phyloP scores from a whole-genome alignment of 1,284 basidiomycete species.

The Marasmius oreades region DNA sequence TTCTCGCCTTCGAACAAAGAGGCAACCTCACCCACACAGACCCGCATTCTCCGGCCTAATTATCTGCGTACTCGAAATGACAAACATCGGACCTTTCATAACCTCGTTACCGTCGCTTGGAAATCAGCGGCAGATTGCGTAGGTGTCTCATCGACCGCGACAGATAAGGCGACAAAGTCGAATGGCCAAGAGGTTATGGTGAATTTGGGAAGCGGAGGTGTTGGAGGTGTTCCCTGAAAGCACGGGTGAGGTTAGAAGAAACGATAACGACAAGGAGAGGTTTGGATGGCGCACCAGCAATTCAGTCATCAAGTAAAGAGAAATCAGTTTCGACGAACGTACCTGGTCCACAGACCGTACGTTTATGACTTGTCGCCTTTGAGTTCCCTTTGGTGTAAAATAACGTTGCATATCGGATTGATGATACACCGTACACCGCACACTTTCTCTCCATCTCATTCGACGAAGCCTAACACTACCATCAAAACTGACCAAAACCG shows the following conservation, averaged over 20 bases:
- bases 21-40: background rate
- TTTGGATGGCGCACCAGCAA: slow-evolving; percentile 15
- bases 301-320: background rate
- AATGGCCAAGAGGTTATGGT: slow-evolving; percentile 19
- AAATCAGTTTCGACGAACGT: background rate
- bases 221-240: slow-evolving; percentile 18
- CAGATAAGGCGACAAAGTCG: background rate
- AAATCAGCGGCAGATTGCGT: slow-evolving; percentile 14
- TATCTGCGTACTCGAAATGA: slow-evolving; percentile 16
- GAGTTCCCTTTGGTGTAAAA: slow-evolving; percentile 19
- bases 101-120: slow-evolving; percentile 12
- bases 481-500: too few species aligned
- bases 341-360: slow-evolving; percentile 19
- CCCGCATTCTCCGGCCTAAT: slow-evolving; percentile 13
- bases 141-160: slow-evolving; percentile 4
- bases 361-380: slow-evolving; percentile 19
- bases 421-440: slow-evolving; percentile 19
- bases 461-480: slow-evolving; percentile 18
- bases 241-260: too few species aligned
- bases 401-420: slow-evolving; percentile 12
- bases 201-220: slow-evolving; percentile 18
- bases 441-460: slow-evolving; percentile 17
- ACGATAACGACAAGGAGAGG: too few species aligned
- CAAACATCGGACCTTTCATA: slow-evolving; percentile 19
- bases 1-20: background rate